phyloP scores from a whole-genome alignment of 352 stramenopile genomes.

The Chrysophaeum taylorii region DNA sequence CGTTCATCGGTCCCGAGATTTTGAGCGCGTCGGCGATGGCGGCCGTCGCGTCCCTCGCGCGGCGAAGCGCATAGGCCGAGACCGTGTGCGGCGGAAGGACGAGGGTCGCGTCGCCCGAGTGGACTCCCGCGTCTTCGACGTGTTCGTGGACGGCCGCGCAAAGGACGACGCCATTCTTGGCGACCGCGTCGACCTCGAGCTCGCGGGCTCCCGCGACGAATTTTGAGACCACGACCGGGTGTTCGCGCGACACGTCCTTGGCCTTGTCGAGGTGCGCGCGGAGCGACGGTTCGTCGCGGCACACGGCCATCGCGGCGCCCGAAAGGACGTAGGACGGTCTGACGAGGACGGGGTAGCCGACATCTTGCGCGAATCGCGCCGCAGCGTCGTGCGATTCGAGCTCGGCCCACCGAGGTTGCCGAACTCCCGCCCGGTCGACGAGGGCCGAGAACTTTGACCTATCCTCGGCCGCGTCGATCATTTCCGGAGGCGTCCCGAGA shows the following conservation, averaged over 20 bases:
- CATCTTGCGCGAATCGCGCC: constrained; percentile 76
- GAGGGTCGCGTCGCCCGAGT: constrained; percentile 76
- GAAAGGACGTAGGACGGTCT: constrained; percentile 92
- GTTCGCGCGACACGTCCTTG: constrained; percentile 79
- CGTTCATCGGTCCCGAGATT: constrained; percentile 89
- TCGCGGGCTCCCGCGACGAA: constrained; percentile 85
- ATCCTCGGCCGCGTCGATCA: constrained; percentile 91
- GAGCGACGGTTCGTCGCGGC: constrained; percentile 79
- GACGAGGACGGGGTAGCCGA: constrained; percentile 90
- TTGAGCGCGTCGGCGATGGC: constrained; percentile 84
- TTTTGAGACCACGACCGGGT: constrained; percentile 92
- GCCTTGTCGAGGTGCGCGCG: constrained; percentile 71
- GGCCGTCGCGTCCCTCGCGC: constrained; percentile 55
- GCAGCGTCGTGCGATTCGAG: constrained; percentile 72
- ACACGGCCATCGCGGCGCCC: constrained; percentile 95
- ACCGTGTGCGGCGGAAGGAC: constrained; percentile 71
- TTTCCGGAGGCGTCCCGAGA: constrained; percentile 63
- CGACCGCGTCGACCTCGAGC: constrained; percentile 82
- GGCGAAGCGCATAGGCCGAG: constrained; percentile 48
- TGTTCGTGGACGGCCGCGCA: constrained; percentile 77
- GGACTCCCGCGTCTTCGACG: constrained; percentile 82
- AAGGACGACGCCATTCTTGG: constrained; percentile 68
- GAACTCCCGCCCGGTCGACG: constrained; percentile 83
- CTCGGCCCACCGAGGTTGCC: constrained; percentile 81
- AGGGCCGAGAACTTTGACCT: constrained; percentile 81